Conservation (phyloP, 345 rosid species). For the Acer yangbiense region DNA sequence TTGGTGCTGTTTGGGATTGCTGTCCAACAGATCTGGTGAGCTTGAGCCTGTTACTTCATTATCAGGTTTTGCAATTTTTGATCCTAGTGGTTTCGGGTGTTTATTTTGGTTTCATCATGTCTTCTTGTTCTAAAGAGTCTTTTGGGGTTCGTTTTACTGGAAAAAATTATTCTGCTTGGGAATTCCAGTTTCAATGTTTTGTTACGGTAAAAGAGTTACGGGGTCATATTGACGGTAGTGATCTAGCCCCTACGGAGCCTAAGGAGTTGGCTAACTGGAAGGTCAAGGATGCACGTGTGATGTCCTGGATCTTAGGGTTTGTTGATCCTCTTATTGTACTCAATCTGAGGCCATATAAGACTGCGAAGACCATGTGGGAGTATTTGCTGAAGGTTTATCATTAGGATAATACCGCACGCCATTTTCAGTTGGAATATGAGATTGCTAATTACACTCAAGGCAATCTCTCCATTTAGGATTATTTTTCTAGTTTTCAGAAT, state of each 20-base stretch:
- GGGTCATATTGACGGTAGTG: conserved; percentile 9
- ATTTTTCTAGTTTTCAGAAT: conserved; percentile 14
- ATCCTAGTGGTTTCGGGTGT: no score
- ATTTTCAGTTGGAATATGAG: conserved; percentile 8
- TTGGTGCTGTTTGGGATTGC: no score
- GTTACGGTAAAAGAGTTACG: conserved; percentile 3
- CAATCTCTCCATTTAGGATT: conserved; percentile 18
- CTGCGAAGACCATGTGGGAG: background rate
- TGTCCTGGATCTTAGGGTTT: no score
- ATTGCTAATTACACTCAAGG: background rate
- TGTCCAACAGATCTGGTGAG: no score
- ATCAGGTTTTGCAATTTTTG: no score
- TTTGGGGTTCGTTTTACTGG: background rate
- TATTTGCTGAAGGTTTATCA: conserved; percentile 10
- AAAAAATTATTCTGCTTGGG: conserved; percentile 1
- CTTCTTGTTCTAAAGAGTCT: background rate
- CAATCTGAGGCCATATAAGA: background rate
- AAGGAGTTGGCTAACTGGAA: background rate
- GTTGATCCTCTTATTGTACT: no score
- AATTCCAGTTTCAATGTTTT: conserved; percentile 16
- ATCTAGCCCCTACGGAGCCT: background rate
- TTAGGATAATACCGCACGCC: background rate
- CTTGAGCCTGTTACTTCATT: no score
- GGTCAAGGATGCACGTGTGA: no score
- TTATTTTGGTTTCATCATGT: background rate